Base-by-base conservation (phyloP, 768 basidiomycete genomes). In the Auriscalpium orientale region DNA sequence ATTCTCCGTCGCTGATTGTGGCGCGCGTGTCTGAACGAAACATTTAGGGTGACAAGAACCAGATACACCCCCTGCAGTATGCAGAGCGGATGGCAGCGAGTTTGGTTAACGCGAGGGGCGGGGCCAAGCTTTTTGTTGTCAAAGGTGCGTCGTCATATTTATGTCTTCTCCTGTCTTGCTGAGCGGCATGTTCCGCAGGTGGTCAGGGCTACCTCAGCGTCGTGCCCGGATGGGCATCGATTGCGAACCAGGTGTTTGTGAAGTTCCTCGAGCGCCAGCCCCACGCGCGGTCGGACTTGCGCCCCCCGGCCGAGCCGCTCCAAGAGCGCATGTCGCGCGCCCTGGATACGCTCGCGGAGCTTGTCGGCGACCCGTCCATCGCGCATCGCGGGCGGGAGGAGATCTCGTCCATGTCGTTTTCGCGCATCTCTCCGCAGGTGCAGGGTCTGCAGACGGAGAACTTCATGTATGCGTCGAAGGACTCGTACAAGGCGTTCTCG, bases 221-320 rank as follows among this genome's bases (percentile, higher is more conserved):
- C 8, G 54, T 66, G 11, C 65, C 65, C 2, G 54, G 58, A 12
- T 54, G 33, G 8, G 62, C 64, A 8, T 62, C 65, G 3, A 63
- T 66, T 47, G 51, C 63, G 22, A 62, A 66, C 49, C 61, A 64
- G 6, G 64, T 65, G 8, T 65, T 62, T 45, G 55, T 56, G 13
- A 57, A 57, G 22, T 66, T 66, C 55, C 58, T 66, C 16, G 37
- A 56, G n/a, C 54, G 59, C 4, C 59, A 55, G 12, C 59, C 65
- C 12, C 49, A 53, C 43, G 46, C 34, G 21, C 53, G 51, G 15
- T 55, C 59, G 6, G 54, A 60, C 11, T 35, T 59, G 3, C 33
- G 18, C 8, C 40, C 59, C 12, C 53, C 53, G 8, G 33, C 20
- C 11, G 35, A 46, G 9, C n/a, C 49, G 12, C 36, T 50, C 1